Evolutionary conservation across 1,284 basidiomycete genomes (phyloP), one percentile per base, ranked within the genome.

Genomic region (Somion occarium): DNA sequence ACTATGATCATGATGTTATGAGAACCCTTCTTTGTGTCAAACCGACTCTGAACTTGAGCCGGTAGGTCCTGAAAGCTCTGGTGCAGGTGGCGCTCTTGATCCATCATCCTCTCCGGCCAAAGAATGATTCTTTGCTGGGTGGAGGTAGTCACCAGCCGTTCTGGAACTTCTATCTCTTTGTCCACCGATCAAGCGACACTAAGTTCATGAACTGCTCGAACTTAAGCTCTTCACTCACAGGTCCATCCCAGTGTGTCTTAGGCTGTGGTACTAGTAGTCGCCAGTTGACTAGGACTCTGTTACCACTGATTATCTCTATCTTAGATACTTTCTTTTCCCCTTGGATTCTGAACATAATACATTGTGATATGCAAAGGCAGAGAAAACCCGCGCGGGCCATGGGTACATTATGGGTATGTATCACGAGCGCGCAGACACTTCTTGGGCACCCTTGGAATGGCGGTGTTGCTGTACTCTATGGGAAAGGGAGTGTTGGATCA

Each of bases 41-140:
- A 76, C 80, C 18, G 87, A 89, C 60, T 84, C 83, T 1, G 88
- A 88, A 64, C 86, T 88, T 15, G 78, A 81, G 59, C 87, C 86
- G 12, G 87, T 79, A 53, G 88, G 88, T 30, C 73, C 73, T 13
- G 85, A 70, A 44, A 90, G 73, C 52, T 89, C 88, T 5, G 87
- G 87, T 3, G 87, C 89, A 4, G 60, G 56, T 47, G 78, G 78
- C 61, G 85, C 85, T 18, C 80, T 83, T 26, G 72, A 75, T 15
- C 53, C 51, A 43, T 83, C 83, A 44, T 83, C 82, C 12, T 70
- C 62, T 15, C 71, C 72, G 37, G n/a, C n/a, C n/a, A n/a, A n/a
- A n/a, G n/a, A n/a, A n/a, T n/a, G n/a, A n/a, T n/a, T n/a, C n/a
- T n/a, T n/a, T n/a, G n/a, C n/a, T n/a, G n/a, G n/a, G n/a, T n/a